Evolutionary conservation across 2,329 filamentous ascomycete genomes (phyloP), one percentile per base, ranked within the genome.

Genomic region (Boeremia lycopersici): DNA sequence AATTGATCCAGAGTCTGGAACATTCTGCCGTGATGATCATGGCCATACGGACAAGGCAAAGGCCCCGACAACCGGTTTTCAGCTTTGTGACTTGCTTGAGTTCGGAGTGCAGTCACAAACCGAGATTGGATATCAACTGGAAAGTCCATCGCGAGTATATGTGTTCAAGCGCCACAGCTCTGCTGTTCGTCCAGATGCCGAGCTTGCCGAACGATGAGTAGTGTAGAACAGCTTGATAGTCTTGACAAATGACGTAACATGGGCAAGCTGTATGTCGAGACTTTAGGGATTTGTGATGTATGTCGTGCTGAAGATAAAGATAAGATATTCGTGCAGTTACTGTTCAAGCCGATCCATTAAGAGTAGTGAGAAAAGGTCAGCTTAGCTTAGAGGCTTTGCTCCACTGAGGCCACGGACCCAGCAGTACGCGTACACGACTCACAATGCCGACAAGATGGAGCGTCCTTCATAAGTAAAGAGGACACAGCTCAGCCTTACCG

Each of bases 1-100:
- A 75, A 53, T 28, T 70, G 65, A 11, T 68, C 61, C 1, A 65
- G 15, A 29, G 9, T 61, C 9, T 69, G 68, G 52, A 76, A 76
- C 0, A 70, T 65, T 1, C 66, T 59, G 1, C 65, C 66, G 8
- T 62, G 46, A 25, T 70, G 65, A 8, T 63, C 49, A 23, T 70
- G 65, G 5, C 48, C 51, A 25, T 67, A 74, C 1, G 73, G 72
- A 56, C 72, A 76, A 1, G 61, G 46, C 6, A 73, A 44, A 19
- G 60, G 47, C 15, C 63, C 60, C 9, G 60, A 53, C 8, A 51
- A 43, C 17, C 56, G 48, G n/a, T 47, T 46, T 6, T 68, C 67
- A 49, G 62, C 58, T 42, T 65, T 69, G 25, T 42, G 30, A 13
- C 51, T 47, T 19, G 59, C 56, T 61, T 74, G 71, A 0, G 60